Evolutionary conservation across 1,139 yeast genomes (phyloP), one percentile per base, ranked within the genome.

Genomic region (Protomyces macrosporus): DNA sequence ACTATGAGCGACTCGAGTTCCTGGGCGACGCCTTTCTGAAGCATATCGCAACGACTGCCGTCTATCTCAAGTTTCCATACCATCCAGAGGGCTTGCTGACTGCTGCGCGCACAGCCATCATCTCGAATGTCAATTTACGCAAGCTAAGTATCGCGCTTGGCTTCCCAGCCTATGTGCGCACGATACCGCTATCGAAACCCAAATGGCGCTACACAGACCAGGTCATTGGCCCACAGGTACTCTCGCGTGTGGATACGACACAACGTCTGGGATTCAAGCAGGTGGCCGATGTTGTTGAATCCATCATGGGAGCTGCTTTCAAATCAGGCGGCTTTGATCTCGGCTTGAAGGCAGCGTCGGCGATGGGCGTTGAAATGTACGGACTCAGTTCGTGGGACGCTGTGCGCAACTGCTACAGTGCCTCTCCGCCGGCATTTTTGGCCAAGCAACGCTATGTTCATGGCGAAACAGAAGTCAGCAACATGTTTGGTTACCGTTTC

Each of bases 11-110:
- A n/a, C 52, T 55, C 10, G 67, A 65, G 45, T 63, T 57, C 32
- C 54, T 60, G 9, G 67, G 67, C 7, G 67, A 65, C 45, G 57
- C 65, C 1, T 65, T 61, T 45, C 42, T 65, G 36, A 65, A 65
- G 39, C 45, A 57, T n/a, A 54, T 55, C 39, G 57, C 65, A 5
- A 56, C 67, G 3, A 35, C 53, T n/a, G 60, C 64, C 10, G 60
- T 65, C 33, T 65, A 48, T 32, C 30, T 65, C 40, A 36, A 52
- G 7, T 52, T 32, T 14, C 66, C 66, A 7, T 23, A 55, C 9
- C 55, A 53, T 16, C 66, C 61, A 42, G 66, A 65, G 45, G 61
- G 62, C 30, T 30, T 54, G 30, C 48, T 64, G 53, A 65, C 65
- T n/a, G 35, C 62, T 37, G 51, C 48, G 6, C 58, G 67, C 10